Evolutionary conservation across 306 rosid genomes (phyloP), one percentile per base, ranked within the genome.

Genomic region (Coriaria nepalensis): DNA sequence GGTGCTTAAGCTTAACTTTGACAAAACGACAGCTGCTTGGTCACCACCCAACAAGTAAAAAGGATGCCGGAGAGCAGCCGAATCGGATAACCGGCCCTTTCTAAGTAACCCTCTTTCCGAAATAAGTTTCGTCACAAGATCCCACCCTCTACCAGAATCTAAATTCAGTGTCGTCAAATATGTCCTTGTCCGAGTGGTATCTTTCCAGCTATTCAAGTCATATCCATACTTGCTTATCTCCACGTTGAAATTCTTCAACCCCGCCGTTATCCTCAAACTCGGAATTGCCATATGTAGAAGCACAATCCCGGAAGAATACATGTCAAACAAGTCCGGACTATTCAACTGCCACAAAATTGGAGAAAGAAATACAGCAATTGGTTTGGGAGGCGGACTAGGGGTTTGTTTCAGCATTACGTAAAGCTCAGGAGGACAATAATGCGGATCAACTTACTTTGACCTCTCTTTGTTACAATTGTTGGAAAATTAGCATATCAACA

Each of bases 301-400:
- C 57, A 92, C 95, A 62, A 85, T 82, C 46, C 98, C 98, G 58
- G 85, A 92, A n/a, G 95, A 92, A 67, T 85, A 92, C 83, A 68
- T 85, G 66, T 85, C 95, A 69, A 92, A 85, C 55, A 92, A 71
- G 70, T 85, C 98, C 36, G 96, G 98, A 71, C 96, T 71, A 73
- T 85, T 92, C 61, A 92, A 75, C 96, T 90, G 98, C 95, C 98
- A 85, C 13, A 90, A 52, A 58, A 90, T 61, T 8, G 98, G 98
- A 45, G 98, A 90, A 67, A 90, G 65, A 9, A 81, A 53, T 41
- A 95, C 94, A 10, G 98, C 98, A 61, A 90, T 73, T 40, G 98
- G 98, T 43, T 70, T 95, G 0, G 85, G 87, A 53, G 98, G 95
- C 61, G 95, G 95, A 56, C 73, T 79, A 10, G 97, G 95, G 46